phyloP scores from a whole-genome alignment of 2,329 filamentous ascomycete genomes.

The Talaromyces sp. region DNA sequence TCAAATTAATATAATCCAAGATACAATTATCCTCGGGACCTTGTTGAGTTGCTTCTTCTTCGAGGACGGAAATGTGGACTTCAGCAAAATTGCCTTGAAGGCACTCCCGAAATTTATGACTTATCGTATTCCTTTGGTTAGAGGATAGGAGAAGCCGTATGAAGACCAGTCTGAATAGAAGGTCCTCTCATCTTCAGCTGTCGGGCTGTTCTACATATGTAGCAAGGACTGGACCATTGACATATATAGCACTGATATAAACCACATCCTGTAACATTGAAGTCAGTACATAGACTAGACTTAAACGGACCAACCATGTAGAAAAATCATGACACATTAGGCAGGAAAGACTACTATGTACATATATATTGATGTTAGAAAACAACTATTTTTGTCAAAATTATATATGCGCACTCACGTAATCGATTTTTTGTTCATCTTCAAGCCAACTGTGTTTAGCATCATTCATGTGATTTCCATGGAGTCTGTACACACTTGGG shows the following conservation, averaged over 20 bases:
- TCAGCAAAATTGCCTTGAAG: not conserved
- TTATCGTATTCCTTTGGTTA: not conserved
- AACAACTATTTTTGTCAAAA: no score
- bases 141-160: not conserved
- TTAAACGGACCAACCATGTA: no score
- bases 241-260: no score
- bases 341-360: no score
- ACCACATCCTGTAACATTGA: no score
- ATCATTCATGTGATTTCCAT: not conserved
- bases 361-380: not conserved
- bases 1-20: slow-evolving; percentile 26
- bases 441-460: not conserved
- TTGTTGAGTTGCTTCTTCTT: slow-evolving; percentile 22
- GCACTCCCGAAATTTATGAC: not conserved
- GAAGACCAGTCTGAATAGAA: not conserved
- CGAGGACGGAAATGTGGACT: slow-evolving; percentile 19
- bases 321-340: no score
- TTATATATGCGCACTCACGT: not conserved
- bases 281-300: no score
- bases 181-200: not conserved
- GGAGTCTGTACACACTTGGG: no score
- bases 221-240: no score
- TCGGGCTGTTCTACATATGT: not conserved
- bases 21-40: slow-evolving; percentile 21
- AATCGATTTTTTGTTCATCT: not conserved